Percentiles rank a stretch among this genome's conserved stretches.
Evolutionary conservation across 345 rosid genomes (phyloP).

Genomic region (Eucalyptus urophylla): DNA sequence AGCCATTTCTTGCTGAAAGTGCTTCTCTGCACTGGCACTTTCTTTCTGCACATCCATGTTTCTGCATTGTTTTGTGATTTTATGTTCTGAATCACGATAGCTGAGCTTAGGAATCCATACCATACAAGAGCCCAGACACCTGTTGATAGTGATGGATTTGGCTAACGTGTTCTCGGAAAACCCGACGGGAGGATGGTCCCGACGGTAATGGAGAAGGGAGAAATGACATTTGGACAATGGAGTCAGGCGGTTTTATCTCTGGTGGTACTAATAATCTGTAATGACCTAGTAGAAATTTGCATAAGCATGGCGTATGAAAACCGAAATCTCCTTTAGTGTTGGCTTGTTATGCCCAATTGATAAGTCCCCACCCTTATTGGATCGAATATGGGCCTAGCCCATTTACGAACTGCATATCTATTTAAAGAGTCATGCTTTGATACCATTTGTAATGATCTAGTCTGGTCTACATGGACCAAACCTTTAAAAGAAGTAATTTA

Average conservation of each 20-base stretch:
- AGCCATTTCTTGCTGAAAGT: neutral
- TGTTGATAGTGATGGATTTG: neutral
- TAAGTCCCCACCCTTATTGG: neutral
- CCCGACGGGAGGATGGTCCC: neutral
- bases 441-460: neutral
- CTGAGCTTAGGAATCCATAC: neutral
- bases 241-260: neutral
- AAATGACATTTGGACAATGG: neutral
- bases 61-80: neutral
- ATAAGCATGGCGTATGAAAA: too few species aligned
- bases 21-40: neutral
- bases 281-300: too few species aligned
- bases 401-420: accelerated
- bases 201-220: neutral
- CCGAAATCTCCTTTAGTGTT: too few species aligned
- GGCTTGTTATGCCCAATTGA: neutral
- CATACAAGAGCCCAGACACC: neutral
- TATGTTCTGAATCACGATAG: neutral
- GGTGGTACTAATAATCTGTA: neutral
- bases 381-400: neutral
- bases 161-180: neutral
- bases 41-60: neutral
- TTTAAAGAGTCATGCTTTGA: accelerated
- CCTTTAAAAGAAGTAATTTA: neutral
- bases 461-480: accelerated